Evolutionary conservation across 495 filamentous ascomycete species (phyloP), one percentile per base, ranked within the genome.

Genomic region (Penicillium riverlandense): DNA sequence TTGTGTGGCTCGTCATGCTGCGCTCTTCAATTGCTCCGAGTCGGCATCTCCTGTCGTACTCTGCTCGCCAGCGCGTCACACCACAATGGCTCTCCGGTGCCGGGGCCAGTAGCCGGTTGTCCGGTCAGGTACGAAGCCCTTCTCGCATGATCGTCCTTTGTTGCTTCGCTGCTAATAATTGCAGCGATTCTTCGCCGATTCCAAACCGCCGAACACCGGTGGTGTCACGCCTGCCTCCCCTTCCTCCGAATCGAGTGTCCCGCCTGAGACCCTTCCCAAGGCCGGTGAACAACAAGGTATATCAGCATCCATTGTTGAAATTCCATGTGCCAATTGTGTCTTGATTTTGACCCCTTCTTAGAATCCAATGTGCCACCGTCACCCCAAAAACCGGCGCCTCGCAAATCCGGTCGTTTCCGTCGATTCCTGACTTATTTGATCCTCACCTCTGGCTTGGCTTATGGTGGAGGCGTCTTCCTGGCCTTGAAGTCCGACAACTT

Each of bases 401-500:
- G 76, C 47, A 94, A 86, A 65, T 77, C 76, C 57, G 78, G 89
- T 31, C 82, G 85, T 52, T 83, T 95, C 69, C 78, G 86, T 46
- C 76, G 82, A 45, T 87, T 86, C 61, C 58, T 96, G 30, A 57
- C 86, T 35, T 82, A 82, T 37, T 55, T 95, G 40, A 67, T 88
- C 38, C 59, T 95, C 29, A 75, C 95, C 8, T 77, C 83, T 33
- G 82, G 76, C 7, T 57, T 94, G 11, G 81, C 82, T 29, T 98
- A 95, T 48, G 90, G 79, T 44, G 89, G 88, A 46, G 88, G 90
- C 38, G 80, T 95, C 38, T 95, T 86, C 69, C 87, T 94, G 58
- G 92, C 92, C 15, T 76, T 95, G 47, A 80, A 90, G 65, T 92
- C 83, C 50, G 92, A 98, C 70, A 95, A 91, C 64, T 96, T 96